A percentile compares a stretch with the other conserved stretches of the same genome.
These are phyloP conservation scores for Naganishia cerealis DNA, from an alignment of 1,284 basidiomycete genomes.

Conservation along the genomic window DNA sequence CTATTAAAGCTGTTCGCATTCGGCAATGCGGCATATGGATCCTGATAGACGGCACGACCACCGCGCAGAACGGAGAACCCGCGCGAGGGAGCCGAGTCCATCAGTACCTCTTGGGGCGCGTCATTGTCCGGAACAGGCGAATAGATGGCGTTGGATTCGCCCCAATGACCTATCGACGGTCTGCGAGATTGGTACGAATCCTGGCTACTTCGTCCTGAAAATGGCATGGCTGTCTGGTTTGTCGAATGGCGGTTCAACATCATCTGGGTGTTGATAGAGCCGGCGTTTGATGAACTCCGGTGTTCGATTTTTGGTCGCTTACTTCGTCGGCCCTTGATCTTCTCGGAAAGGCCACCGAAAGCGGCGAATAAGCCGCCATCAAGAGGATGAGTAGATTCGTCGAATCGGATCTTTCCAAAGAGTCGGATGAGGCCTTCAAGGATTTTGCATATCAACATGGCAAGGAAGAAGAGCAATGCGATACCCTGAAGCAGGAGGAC, in stretches of 20 bases:
- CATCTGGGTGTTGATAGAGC: conserved; percentile 52
- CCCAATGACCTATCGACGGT: conserved; percentile 25
- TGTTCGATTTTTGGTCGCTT: conserved; percentile 49
- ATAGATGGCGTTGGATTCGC: conserved; percentile 33
- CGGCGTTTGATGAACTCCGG: conserved; percentile 47
- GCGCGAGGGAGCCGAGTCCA: conserved; percentile 28
- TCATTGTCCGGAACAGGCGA: conserved; percentile 36
- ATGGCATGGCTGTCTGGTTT: conserved; percentile 28
- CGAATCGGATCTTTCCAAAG: conserved; percentile 76
- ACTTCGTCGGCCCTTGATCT: conserved; percentile 59
- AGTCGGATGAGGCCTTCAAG: conserved; percentile 78
- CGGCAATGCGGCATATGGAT: conserved; percentile 36
- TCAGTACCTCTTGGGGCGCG: conserved; percentile 33
- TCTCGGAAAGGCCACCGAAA: conserved; percentile 69
- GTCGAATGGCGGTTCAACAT: conserved; percentile 53
- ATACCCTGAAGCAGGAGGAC: conserved; percentile 83
- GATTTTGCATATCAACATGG: conserved; percentile 82
- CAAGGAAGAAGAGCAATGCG: conserved; percentile 73
- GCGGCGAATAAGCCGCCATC: conserved; percentile 84
- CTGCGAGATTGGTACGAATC: conserved; percentile 20
- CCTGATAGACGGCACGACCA: conserved; percentile 44
- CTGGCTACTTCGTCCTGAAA: conserved; percentile 29
- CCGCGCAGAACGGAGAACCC: conserved; percentile 51
- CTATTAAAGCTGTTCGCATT: not conserved
- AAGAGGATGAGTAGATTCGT: conserved; percentile 72